Evolutionary conservation across 371 early-diverging fungal species (phyloP).

Genomic region (Vairimorpha apis): DNA sequence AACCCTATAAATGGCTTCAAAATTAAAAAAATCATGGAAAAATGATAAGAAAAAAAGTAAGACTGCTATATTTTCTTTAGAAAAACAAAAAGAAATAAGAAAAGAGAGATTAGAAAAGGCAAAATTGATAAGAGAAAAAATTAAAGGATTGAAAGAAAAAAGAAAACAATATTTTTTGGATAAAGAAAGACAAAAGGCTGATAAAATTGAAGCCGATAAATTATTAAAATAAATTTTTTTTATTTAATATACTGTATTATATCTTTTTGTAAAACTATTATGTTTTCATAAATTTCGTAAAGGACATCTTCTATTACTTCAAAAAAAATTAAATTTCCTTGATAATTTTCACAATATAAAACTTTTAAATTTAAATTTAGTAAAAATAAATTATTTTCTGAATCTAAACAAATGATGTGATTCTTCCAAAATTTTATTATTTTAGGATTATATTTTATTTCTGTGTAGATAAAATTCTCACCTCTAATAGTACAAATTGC

Average conservation of each 20-base stretch:
- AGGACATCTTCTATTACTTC: not conserved
- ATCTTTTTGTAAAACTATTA: not conserved
- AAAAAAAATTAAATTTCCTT: not conserved
- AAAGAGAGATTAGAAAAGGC: not conserved
- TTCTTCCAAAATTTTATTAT: conserved; percentile 1
- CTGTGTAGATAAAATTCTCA: not conserved
- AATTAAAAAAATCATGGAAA: conserved; percentile 21
- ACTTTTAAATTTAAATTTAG: not conserved
- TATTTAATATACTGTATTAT: not conserved
- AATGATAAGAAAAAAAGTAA: conserved; percentile 6
- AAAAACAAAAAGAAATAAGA: conserved; percentile 16
- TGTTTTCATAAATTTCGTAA: not conserved
- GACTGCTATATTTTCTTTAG: conserved; percentile 5
- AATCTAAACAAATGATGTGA: not conserved
- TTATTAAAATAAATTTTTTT: conserved; percentile 12
- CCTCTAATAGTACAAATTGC: not conserved
- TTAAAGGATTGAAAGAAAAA: conserved; percentile 16
- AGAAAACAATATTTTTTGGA: conserved; percentile 6
- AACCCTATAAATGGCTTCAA: conserved; percentile 7
- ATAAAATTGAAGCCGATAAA: conserved; percentile 10
- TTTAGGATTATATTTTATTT: not conserved
- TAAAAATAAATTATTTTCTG: conserved; percentile 1
- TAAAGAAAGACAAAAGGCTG: conserved; percentile 17
- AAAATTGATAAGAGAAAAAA: conserved; percentile 11
- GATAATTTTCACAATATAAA: not conserved